Evolutionary conservation across 257 asterid genomes (phyloP).

Genomic region (Solanum paucissectum): DNA sequence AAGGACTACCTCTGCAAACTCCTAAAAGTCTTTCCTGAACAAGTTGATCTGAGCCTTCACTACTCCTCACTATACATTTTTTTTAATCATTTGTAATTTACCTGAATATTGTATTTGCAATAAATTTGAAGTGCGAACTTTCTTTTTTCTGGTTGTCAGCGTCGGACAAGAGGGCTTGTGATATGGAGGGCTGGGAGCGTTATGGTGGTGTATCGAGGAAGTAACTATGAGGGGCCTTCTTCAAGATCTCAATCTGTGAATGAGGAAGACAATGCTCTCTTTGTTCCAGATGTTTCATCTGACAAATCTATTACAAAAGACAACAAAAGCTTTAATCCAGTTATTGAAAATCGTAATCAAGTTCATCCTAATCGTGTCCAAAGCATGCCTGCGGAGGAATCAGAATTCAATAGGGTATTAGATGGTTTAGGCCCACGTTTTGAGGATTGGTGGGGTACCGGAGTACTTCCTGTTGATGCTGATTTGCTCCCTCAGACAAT

Average conservation of each 20-base stretch:
- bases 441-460: slow-evolving; percentile 99
- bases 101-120: not conserved
- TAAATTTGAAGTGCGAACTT: not conserved
- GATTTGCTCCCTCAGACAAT: slow-evolving; percentile 84
- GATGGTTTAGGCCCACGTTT: slow-evolving; percentile 93
- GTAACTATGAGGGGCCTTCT: slow-evolving; percentile 75
- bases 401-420: slow-evolving; percentile 53
- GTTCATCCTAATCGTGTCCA: slow-evolving; percentile 19
- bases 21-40: not conserved
- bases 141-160: slow-evolving; percentile 38
- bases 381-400: slow-evolving; percentile 58
- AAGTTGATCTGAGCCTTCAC: not conserved
- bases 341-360: slow-evolving; percentile 30
- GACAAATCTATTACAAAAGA: slow-evolving; percentile 17
- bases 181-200: slow-evolving; percentile 99
- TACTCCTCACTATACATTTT: not conserved
- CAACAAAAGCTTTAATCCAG: slow-evolving; percentile 15
- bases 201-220: slow-evolving; percentile 90
- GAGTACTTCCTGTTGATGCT: slow-evolving; percentile 94
- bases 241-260: slow-evolving; percentile 32
- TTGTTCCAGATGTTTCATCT: slow-evolving; percentile 65
- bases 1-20: not conserved
- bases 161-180: slow-evolving; percentile 87
- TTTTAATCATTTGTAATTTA: not conserved
- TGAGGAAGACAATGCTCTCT: slow-evolving; percentile 42